Evolutionary conservation across 2,329 filamentous ascomycete species (phyloP), one percentile per base, ranked within the genome.

Genomic region (Neoscytalidium dimidiatum): DNA sequence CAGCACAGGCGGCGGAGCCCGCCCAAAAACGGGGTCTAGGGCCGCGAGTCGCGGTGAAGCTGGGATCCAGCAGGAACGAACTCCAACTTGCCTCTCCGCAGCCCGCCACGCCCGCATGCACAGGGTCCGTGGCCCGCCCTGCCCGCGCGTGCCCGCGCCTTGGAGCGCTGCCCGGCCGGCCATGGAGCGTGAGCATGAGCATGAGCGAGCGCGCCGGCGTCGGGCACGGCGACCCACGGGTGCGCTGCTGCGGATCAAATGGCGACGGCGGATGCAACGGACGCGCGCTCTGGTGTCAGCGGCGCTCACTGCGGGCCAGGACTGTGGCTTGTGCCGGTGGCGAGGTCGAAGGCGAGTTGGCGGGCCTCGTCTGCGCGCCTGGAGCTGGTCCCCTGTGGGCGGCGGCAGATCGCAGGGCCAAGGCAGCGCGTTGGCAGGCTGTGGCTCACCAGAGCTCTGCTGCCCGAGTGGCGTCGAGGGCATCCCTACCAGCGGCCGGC

Each of bases 311-410:
- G 51, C 31, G 33, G 31, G 19, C 31, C 13, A 41, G 17, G n/a
- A 19, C 33, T 23, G 56, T 60, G 56, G 56, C 56, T 60, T 60
- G 56, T 60, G 56, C 41, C 23, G 41, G 41, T 60, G 56, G 56
- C 56, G 33, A 60, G 13, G 28, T n/a, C n/a, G n/a, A n/a, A n/a
- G n/a, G n/a, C n/a, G n/a, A n/a, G n/a, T 31, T 21, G 28, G 35
- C 35, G 26, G 52, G 52, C 23, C 21, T 19, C 29, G 49, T 28
- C n/a, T 23, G 17, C n/a, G 56, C n/a, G n/a, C n/a, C n/a, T n/a
- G n/a, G n/a, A n/a, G n/a, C n/a, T n/a, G 19, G 41, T 28, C n/a
- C 26, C 41, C 28, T 46, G 38, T 21, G 35, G 5, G 26, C 21
- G 21, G 33, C 53, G 35, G 35, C 35, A 43, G 53, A 57, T 44